Evolutionary conservation across 2,329 filamentous ascomycete genomes (phyloP), one percentile per base, ranked within the genome.

Genomic region (Xylaria sp.): DNA sequence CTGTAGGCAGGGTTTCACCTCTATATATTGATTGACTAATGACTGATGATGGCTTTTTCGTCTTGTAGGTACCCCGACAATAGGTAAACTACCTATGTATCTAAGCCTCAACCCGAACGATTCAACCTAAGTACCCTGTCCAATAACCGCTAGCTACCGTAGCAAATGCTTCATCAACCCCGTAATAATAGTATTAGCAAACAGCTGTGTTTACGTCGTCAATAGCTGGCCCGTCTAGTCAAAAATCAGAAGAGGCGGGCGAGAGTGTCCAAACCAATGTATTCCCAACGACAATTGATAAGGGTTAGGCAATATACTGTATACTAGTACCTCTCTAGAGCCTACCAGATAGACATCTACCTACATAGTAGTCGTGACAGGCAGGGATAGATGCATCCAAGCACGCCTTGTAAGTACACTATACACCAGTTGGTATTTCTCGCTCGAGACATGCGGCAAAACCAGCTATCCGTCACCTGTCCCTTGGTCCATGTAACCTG

Each of bases 341-440:
- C 54, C 59, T 63, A 28, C 48, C 4, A 51, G 25, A 57, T 6
- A 49, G 51, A 63, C 49, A 43, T 39, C 39, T 63, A 20, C 48
- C 39, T 46, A 41, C 33, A 36, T 36, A 36, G 31, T 61, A 59
- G 59, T 57, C 56, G 62, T 66, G 54, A 62, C 58, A 33, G 58
- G 55, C 66, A 68, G 63, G 66, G 67, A 59, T 66, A 62, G 58
- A 58, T 67, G 66, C 62, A 66, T 65, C 62, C 31, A 46, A 51
- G 48, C 59, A 46, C 33, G n/a, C 43, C 54, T 25, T 52, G 39
- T 36, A 61, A 25, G 64, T 64, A 64, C 62, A 25, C 25, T 20
- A 9, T 41, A 49, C 49, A 28, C 51, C 39, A 54, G 28, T 4
- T 28, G 1, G 28, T 61, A 46, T 48, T 39, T 54, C 51, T 58